Base-by-base conservation (phyloP, 1,284 basidiomycete genomes). In the Melampsora americana region DNA sequence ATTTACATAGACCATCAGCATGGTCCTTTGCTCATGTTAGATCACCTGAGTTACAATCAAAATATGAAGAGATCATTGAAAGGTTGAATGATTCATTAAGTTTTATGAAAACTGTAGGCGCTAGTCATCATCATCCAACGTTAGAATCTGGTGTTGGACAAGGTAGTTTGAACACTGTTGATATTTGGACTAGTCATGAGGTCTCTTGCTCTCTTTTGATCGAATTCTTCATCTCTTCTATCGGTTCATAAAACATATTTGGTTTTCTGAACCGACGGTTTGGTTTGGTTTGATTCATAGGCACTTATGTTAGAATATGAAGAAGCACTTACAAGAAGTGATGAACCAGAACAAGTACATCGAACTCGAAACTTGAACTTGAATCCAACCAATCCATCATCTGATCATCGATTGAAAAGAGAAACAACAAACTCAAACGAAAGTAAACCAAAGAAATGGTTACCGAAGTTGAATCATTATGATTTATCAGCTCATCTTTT, bases 1-100 rank as follows among this genome's bases (percentile, higher is more conserved):
- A 82, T 53, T 84, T 98, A 48, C 89, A 94, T 83, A 91, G 95
- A 80, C 95, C 95, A 0, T 88, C 91, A 50, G 89, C 91, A 81
- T 97, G 95, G 92, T 94, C 92, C 1, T 88, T 98, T 80, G 87
- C 88, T 14, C 94, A 99, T 82, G 95, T 99, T 35, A 89, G 94
- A 64, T 92, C 90, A 0, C 88, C 89, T 0, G 87, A 89, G 28
- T 85, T 95, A 30, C 87, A 89, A 78, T 85, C 86, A 77, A 92
- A 95, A 82, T 98, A 96, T 83, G 89, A 92, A 80, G 86, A 86
- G 18, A 93, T 98, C 77, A 89, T 93, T 3, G 88, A 91, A 70
- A 89, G 90, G 12, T 86, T 99, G 68, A 89, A 91, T 14, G 93
- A 97, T 81, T 92, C 93, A 1, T 87, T 99, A 28, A 93, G 96